Conservation (phyloP, 176 grass and related monocot genomes). For the Cocos nucifera region DNA sequence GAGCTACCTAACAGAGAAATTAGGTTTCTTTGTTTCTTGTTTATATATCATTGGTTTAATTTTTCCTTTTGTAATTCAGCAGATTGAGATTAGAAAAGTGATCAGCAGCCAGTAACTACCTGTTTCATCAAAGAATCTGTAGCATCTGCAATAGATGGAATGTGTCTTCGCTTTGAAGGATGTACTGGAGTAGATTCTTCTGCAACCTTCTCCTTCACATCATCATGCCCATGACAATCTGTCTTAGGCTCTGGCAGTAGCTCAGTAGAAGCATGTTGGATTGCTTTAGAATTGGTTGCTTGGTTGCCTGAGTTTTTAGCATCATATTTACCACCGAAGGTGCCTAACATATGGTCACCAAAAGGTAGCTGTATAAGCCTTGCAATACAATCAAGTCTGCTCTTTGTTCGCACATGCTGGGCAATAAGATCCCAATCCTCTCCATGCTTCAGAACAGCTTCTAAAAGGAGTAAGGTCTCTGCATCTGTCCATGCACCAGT, state of each 20-base stretch:
- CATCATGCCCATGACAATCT: constrained; percentile 38
- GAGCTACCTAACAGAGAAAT: constrained; percentile 47
- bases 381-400: constrained; percentile 89
- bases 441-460: constrained; percentile 95
- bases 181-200: constrained; percentile 46
- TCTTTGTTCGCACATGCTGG: constrained; percentile 88
- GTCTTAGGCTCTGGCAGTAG: constrained; percentile 35
- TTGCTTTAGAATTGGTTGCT: constrained; percentile 27
- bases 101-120: constrained; percentile 23
- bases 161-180: constrained; percentile 46
- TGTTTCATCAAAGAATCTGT: constrained; percentile 72
- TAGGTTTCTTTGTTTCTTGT: not conserved
- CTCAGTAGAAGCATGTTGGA: constrained; percentile 31
- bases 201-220: constrained; percentile 37
- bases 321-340: constrained; percentile 51
- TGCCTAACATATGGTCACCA: constrained; percentile 73
- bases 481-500: constrained; percentile 66
- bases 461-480: constrained; percentile 86
- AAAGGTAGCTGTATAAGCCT: constrained; percentile 94
- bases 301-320: constrained; percentile 30
- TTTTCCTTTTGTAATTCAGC: too few relatives aligned
- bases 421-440: constrained; percentile 98
- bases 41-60: too few relatives aligned
- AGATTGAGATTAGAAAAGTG: not conserved
- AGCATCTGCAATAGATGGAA: constrained; percentile 41